Percentiles rank a stretch among this genome's conserved stretches.
Conservation (phyloP, 345 rosid species). For the Cardamine chenopodiifolia region DNA sequence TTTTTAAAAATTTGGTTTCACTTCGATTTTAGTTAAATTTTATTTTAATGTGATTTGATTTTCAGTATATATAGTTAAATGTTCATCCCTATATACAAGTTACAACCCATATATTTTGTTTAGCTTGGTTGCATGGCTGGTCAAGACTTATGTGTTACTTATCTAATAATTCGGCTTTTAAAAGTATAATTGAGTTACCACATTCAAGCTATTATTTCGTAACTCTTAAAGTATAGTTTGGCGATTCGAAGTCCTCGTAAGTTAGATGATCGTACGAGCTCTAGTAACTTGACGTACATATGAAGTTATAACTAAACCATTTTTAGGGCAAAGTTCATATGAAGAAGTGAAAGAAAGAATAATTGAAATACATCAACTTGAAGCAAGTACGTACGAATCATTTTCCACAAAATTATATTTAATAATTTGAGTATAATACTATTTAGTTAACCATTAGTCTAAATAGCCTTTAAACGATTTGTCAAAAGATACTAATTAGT, state of each 20-base stretch:
- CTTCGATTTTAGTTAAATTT: no score
- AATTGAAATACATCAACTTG: constrained; percentile 25
- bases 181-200: neutral
- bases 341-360: constrained; percentile 1
- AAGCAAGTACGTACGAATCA: constrained; percentile 17
- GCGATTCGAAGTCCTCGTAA: no score
- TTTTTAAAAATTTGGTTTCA: no score
- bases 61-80: neutral
- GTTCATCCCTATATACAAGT: neutral
- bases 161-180: neutral
- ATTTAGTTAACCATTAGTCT: no score
- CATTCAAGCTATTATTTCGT: neutral
- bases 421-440: no score
- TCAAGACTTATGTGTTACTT: neutral
- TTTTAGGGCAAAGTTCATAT: constrained; percentile 22
- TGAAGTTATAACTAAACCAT: constrained; percentile 18
- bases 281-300: neutral
- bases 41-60: no score
- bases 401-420: no score
- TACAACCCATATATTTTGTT: neutral
- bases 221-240: neutral
- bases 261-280: neutral
- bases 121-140: neutral
- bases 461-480: no score
- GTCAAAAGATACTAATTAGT: no score